Evolutionary conservation across 176 grass and related monocot species (phyloP).

Genomic region (Ensete glaucum): DNA sequence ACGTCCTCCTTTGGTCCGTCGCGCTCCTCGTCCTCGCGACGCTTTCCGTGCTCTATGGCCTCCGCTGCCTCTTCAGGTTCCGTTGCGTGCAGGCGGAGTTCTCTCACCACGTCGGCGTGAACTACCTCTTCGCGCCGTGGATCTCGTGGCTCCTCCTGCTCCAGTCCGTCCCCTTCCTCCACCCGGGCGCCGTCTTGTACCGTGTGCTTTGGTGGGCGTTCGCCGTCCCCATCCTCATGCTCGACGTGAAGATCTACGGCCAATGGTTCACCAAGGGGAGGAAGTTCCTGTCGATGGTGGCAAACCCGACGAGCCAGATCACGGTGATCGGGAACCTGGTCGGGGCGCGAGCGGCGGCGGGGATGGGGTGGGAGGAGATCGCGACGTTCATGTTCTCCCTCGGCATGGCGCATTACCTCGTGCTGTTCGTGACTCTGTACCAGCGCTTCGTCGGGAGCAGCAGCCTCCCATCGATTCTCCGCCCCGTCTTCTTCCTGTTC

Average conservation of each 20-base stretch:
- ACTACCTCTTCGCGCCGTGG: slow-evolving; percentile 82
- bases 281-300: slow-evolving; percentile 56
- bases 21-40: slow-evolving; percentile 2
- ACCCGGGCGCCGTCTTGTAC: not conserved
- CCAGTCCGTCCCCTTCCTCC: slow-evolving; percentile 34
- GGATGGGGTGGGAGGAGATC: slow-evolving; percentile 37
- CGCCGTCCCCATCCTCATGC: slow-evolving; percentile 42
- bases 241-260: slow-evolving; percentile 67
- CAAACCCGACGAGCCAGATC: slow-evolving; percentile 60
- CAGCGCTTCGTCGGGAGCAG: slow-evolving; percentile 46
- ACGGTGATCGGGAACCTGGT: slow-evolving; percentile 64
- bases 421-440: slow-evolving; percentile 76
- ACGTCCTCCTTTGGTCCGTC: slow-evolving; percentile 21
- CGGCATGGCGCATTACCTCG: slow-evolving; percentile 56
- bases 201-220: slow-evolving; percentile 35
- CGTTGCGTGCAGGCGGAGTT: slow-evolving; percentile 51
- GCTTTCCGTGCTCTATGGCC: slow-evolving; percentile 16
- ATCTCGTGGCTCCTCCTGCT: slow-evolving; percentile 58
- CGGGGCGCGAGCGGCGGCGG: slow-evolving; percentile 30
- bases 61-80: slow-evolving; percentile 14
- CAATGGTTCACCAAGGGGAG: slow-evolving; percentile 72
- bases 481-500: slow-evolving; percentile 82
- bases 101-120: slow-evolving; percentile 66
- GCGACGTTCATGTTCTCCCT: slow-evolving; percentile 53
- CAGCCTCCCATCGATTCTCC: slow-evolving; percentile 47